These are phyloP conservation scores for Pseudocercospora crystallina DNA, from an alignment of 2,329 filamentous ascomycete species.

Conservation along the genomic window DNA sequence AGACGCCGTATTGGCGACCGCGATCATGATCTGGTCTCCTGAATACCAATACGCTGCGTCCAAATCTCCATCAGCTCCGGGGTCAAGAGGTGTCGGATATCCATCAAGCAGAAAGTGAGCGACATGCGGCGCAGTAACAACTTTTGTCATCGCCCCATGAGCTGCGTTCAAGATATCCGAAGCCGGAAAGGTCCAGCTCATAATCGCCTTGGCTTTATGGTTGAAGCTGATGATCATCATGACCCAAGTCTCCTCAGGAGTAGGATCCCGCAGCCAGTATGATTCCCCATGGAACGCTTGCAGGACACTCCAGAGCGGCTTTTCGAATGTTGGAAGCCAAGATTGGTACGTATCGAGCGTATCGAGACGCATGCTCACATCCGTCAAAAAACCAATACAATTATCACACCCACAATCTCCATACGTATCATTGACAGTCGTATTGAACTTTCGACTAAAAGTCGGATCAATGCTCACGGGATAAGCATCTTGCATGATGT, in stretches of 20 bases:
- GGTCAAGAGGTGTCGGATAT: slow-evolving; percentile 22
- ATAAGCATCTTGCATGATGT: slow-evolving; percentile 62
- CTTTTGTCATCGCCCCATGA: slow-evolving; percentile 41
- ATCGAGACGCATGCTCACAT: slow-evolving; percentile 51
- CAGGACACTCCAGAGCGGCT: slow-evolving; percentile 52
- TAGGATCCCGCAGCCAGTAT: slow-evolving; percentile 52
- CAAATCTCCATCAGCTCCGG: slow-evolving; percentile 4
- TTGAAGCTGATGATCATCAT: slow-evolving; percentile 52
- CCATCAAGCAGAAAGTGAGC: slow-evolving; percentile 41
- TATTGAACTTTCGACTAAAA: slow-evolving; percentile 55
- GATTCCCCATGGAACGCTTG: slow-evolving; percentile 51
- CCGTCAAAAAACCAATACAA: slow-evolving; percentile 54
- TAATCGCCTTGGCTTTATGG: slow-evolving; percentile 52
- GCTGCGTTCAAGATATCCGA: slow-evolving; percentile 36
- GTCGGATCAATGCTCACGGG: slow-evolving; percentile 59
- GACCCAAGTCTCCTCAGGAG: slow-evolving; percentile 44
- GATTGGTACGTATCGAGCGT: slow-evolving; percentile 42
- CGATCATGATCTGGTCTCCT: slow-evolving; percentile 20
- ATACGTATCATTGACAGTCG: slow-evolving; percentile 58
- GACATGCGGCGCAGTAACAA: slow-evolving; percentile 38
- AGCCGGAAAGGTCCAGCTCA: slow-evolving; percentile 50
- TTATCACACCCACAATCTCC: slow-evolving; percentile 65
- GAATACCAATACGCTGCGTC: slow-evolving; percentile 29
- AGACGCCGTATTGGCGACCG: slow-evolving; percentile 24
- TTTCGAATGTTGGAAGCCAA: slow-evolving; percentile 40